Percentiles rank a stretch among this genome's conserved stretches.
Conservation (phyloP, 345 rosid species). For the Aquilaria sinensis region DNA sequence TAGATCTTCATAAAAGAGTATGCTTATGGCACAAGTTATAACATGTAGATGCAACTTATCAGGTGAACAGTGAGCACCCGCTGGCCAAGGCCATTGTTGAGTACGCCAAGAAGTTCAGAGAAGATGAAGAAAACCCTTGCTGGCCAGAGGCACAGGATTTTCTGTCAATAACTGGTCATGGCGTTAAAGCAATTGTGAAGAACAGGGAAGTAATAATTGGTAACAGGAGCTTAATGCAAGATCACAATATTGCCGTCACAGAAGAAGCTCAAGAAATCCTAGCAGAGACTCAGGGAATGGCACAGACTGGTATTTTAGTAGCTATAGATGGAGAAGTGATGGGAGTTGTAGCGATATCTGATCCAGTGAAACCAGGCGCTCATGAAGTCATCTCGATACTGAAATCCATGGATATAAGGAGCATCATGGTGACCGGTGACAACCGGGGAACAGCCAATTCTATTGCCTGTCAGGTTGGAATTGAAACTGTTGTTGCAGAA, state of each 20-base stretch:
- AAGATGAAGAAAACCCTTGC: constrained; percentile 61
- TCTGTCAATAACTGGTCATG: constrained; percentile 73
- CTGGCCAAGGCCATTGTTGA: constrained; percentile 83
- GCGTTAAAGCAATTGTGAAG: constrained; percentile 66
- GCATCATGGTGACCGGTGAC: constrained; percentile 95
- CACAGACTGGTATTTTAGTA: constrained; percentile 78
- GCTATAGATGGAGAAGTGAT: constrained; percentile 49
- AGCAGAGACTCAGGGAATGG: constrained; percentile 67
- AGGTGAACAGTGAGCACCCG: constrained; percentile 93
- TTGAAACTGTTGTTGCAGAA: constrained; percentile 72
- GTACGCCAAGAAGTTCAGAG: constrained; percentile 72
- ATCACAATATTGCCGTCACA: constrained; percentile 35
- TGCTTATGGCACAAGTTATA: neutral
- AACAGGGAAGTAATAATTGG: constrained; percentile 67
- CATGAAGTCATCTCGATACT: constrained; percentile 67
- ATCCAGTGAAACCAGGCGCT: constrained; percentile 75
- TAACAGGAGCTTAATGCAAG: constrained; percentile 68
- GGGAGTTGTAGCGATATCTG: constrained; percentile 77
- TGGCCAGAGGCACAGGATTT: constrained; percentile 89
- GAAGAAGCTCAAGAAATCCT: constrained; percentile 63
- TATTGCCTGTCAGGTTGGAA: constrained; percentile 77
- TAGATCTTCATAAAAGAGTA: neutral
- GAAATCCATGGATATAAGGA: constrained; percentile 66
- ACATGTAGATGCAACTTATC: neutral
- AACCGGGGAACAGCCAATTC: constrained; percentile 96